A percentile compares a stretch with the other conserved stretches of the same genome.
These are phyloP conservation scores for Apiotrichum sp. DNA, from an alignment of 1,284 basidiomycete species.

Conservation along the genomic window DNA sequence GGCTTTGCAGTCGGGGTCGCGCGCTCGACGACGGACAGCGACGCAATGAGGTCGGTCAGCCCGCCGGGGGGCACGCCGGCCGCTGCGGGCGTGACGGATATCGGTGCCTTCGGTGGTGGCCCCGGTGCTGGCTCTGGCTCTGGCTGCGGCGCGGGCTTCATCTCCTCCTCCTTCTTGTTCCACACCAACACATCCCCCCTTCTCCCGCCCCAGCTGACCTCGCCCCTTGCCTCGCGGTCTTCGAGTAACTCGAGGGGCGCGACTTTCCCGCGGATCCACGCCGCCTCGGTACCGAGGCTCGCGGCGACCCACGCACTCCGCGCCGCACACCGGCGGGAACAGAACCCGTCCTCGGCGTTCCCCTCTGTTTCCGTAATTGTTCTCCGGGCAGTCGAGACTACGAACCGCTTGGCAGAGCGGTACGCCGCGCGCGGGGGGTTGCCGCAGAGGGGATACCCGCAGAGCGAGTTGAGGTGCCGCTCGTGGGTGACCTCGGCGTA, in stretches of 20 bases:
- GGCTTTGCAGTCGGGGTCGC: constrained; percentile 1
- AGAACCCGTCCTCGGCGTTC: constrained; percentile 36
- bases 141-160: too few species aligned
- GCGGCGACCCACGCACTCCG: constrained; percentile 25
- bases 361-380: constrained; percentile 31
- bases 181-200: constrained; percentile 9
- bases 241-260: constrained; percentile 25
- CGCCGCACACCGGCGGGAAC: constrained; percentile 22
- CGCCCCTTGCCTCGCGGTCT: constrained; percentile 24
- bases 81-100: neutral
- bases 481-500: constrained; percentile 35
- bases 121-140: neutral
- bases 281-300: constrained; percentile 23
- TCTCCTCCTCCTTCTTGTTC: neutral
- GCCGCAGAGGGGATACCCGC: constrained; percentile 34
- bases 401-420: constrained; percentile 19
- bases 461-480: constrained; percentile 35
- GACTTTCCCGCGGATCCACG: constrained; percentile 25
- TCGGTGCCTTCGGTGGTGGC: neutral
- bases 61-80: neutral
- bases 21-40: constrained; percentile 12
- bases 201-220: constrained; percentile 13
- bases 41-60: constrained; percentile 2
- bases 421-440: constrained; percentile 27
- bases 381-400: constrained; percentile 20